Evolutionary conservation across 305 asterid genomes (phyloP), one percentile per base, ranked within the genome.

Genomic region (Solanum hybrid): DNA sequence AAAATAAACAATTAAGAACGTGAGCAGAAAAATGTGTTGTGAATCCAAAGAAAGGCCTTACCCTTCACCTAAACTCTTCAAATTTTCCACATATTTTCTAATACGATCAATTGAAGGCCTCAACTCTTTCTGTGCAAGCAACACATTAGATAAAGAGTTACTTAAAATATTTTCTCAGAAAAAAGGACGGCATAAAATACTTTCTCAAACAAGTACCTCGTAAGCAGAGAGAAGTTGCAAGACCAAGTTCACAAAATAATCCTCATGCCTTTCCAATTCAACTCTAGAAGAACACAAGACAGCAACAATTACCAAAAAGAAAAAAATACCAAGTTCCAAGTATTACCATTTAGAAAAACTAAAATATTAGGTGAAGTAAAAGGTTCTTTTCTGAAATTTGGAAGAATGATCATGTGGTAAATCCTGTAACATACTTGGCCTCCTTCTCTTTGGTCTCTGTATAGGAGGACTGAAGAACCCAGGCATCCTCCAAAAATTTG

Each of bases 401-500:
- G 88, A 85, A 70, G 72, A 70, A 90, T 83, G 88, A 93, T 73
- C 88, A 91, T 34, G 87, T 38, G 77, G 27, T 86, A 89, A 87
- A 57, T 90, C 87, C 68, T 92, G 77, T 79, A 87, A 92, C 94
- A 79, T 94, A 97, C 99, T 88, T 93, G 89, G 94, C 91, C 89
- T 95, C 96, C 91, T 96, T 95, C 92, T 95, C 96, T 92, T 91
- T 95, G 79, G 89, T 91, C 95, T 95, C 97, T 86, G 94, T 91
- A 93, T 93, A 91, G 86, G 96, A 93, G 93, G 95, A 92, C 92
- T 94, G 99, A 92, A 97, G 97, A 82, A 94, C 93, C 99, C 99
- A 96, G 32, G 99, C 94, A 93, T 96, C 98, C 89, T 97, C 99
- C 96, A 95, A 91, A 93, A 97, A 97, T 90, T 95, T 96, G 92